Conservation (phyloP, 2,329 filamentous ascomycete species). For the Arthrobotrys megalospora region DNA sequence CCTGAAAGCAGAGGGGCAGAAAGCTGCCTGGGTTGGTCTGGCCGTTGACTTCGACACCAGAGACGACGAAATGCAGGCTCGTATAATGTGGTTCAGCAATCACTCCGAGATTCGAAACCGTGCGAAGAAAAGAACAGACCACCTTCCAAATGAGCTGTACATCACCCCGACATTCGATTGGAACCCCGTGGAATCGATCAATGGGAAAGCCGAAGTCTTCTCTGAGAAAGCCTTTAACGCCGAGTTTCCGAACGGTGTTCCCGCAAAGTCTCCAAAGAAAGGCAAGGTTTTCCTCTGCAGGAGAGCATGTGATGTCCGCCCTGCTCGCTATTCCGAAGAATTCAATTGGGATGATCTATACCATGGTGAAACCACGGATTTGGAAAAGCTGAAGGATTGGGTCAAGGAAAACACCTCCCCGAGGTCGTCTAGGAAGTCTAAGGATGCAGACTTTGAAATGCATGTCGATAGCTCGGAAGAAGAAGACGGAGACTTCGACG, state of each 20-base stretch:
- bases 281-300: constrained; percentile 93
- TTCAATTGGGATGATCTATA: constrained; percentile 93
- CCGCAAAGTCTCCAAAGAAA: constrained; percentile 79
- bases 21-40: constrained; percentile 91
- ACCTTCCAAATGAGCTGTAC: constrained; percentile 88
- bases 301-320: constrained; percentile 88
- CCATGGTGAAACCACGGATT: constrained; percentile 75
- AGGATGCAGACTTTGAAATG: constrained; percentile 65
- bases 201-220: constrained; percentile 86
- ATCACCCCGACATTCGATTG: constrained; percentile 88
- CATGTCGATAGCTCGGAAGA: constrained; percentile 64
- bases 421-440: constrained; percentile 72
- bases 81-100: constrained; percentile 96
- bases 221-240: constrained; percentile 79
- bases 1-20: constrained; percentile 83
- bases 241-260: constrained; percentile 81
- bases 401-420: constrained; percentile 80
- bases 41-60: constrained; percentile 85
- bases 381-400: constrained; percentile 77
- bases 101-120: constrained; percentile 89
- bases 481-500: constrained; percentile 65
- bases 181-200: constrained; percentile 89
- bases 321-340: constrained; percentile 90
- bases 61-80: constrained; percentile 82
- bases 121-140: constrained; percentile 85